Evolutionary conservation across 495 filamentous ascomycete species (phyloP).

Genomic region (Xylaria bambusicola): DNA sequence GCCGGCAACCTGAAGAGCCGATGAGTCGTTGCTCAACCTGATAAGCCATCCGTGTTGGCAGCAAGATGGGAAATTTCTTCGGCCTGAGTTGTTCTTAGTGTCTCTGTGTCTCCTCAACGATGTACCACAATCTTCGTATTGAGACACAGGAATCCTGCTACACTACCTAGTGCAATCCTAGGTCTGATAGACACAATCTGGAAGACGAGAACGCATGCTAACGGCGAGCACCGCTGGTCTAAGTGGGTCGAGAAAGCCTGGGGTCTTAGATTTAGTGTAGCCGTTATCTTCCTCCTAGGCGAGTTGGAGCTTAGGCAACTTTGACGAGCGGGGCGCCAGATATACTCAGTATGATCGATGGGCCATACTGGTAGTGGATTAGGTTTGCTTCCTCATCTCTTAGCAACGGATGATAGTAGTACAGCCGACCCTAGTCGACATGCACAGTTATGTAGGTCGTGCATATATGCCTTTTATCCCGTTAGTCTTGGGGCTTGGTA

Average conservation of each 20-base stretch:
- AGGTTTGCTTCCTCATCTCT: background rate
- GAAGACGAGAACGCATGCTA: background rate
- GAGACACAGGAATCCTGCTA: background rate
- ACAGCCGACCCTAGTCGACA: background rate
- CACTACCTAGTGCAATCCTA: background rate
- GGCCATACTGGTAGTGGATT: no score
- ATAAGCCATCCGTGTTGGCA: background rate
- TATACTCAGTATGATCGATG: background rate
- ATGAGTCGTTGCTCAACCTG: background rate
- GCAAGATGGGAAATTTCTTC: background rate
- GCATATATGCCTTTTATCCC: no score
- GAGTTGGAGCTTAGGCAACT: background rate
- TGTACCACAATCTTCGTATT: background rate
- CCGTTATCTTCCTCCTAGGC: slow-evolving; percentile 11
- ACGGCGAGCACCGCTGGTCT: background rate
- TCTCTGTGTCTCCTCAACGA: no score
- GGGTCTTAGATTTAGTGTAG: slow-evolving; percentile 1
- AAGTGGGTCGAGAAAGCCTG: background rate
- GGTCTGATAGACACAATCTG: no score
- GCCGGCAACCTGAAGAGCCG: background rate
- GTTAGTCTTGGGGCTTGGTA: no score
- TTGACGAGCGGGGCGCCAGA: background rate
- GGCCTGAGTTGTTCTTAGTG: background rate
- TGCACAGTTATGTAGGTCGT: background rate
- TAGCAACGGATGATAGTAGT: background rate